Evolutionary conservation across 306 rosid species (phyloP).

Genomic region (Vigna angularis): DNA sequence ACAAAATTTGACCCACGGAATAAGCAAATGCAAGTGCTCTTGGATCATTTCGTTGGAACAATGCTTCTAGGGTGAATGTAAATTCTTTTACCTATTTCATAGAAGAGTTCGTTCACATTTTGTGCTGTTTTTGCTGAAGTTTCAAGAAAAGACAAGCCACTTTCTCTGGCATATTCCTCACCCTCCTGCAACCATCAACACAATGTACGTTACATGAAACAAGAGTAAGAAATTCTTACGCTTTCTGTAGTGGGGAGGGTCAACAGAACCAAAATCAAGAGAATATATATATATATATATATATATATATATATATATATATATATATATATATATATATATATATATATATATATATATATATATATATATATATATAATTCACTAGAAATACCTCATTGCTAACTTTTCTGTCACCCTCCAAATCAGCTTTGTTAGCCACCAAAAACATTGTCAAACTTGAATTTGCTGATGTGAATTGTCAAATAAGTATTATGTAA

Average conservation of each 20-base stretch:
- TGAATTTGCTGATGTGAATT: constrained; percentile 66
- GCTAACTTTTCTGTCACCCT: constrained; percentile 62
- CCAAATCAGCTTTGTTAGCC: constrained; percentile 86
- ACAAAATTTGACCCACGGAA: background rate
- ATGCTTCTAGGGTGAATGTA: background rate
- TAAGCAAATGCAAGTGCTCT: background rate
- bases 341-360: no score
- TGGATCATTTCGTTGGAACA: background rate
- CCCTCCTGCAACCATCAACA: constrained; percentile 64
- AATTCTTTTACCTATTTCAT: constrained; percentile 74
- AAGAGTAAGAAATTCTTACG: background rate
- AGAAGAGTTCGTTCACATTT: constrained; percentile 88
- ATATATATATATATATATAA: background rate
- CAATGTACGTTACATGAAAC: constrained; percentile 1
- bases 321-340: no score
- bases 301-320: no score
- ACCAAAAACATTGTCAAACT: constrained; percentile 75
- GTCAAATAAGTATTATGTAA: constrained; percentile 17
- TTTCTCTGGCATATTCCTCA: constrained; percentile 80
- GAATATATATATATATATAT: background rate
- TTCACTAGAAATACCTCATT: constrained; percentile 61
- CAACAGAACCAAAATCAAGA: background rate
- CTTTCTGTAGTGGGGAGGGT: no score
- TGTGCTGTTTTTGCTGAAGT: constrained; percentile 91
- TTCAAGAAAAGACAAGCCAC: constrained; percentile 76